Conservation (phyloP, 2,329 filamentous ascomycete genomes). For the Penicillium sp. region DNA sequence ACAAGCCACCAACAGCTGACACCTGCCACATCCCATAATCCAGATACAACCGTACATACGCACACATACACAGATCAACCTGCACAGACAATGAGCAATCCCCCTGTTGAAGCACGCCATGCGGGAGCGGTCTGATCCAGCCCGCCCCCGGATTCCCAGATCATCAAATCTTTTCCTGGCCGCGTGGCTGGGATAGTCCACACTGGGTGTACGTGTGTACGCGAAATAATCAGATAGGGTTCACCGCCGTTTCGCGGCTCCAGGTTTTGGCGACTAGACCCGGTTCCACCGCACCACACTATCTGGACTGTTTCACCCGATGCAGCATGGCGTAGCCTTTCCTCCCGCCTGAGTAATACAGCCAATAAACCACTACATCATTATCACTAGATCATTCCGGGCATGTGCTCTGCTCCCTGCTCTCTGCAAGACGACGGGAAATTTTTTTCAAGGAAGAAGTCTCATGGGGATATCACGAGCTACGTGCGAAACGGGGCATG, state of each 20-base stretch:
- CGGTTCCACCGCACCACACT: neutral
- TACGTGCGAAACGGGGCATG: neutral
- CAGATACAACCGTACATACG: too few species aligned
- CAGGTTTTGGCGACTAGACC: neutral
- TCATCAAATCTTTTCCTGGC: neutral
- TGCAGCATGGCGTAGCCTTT: conserved; percentile 18
- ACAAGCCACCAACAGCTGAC: too few species aligned
- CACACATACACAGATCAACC: neutral
- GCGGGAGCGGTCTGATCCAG: conserved; percentile 10
- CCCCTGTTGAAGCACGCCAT: conserved; percentile 29
- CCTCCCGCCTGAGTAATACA: neutral
- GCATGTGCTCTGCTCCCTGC: too few species aligned
- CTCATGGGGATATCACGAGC: neutral
- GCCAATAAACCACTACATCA: neutral
- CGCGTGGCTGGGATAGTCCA: too few species aligned
- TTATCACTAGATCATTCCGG: neutral
- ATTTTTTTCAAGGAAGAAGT: neutral
- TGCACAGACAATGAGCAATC: conserved; percentile 24
- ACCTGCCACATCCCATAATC: too few species aligned
- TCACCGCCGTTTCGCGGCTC: conserved; percentile 26
- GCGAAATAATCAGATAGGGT: conserved; percentile 3
- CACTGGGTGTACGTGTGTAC: too few species aligned
- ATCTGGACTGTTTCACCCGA: conserved; percentile 24
- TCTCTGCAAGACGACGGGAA: conserved; percentile 2
- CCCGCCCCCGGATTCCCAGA: conserved; percentile 19